These are phyloP conservation scores for Fusarium coicis DNA, from an alignment of 2,329 filamentous ascomycete species.

Conservation along the genomic window DNA sequence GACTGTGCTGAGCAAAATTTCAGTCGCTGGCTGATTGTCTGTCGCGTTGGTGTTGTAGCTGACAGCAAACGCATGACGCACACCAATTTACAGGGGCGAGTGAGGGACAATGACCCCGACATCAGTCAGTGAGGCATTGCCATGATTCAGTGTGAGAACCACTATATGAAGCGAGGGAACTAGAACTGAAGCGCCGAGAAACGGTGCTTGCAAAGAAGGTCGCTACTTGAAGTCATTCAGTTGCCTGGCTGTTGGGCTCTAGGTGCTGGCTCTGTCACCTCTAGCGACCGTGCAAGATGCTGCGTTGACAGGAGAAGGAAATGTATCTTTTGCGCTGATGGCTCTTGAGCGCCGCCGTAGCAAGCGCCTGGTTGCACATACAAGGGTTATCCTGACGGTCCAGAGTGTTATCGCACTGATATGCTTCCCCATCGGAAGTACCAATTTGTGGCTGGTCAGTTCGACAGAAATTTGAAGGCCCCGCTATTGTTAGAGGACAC, in stretches of 20 bases:
- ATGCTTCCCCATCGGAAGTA: not conserved
- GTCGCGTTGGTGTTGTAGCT: too few species aligned
- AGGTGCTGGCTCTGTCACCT: not conserved
- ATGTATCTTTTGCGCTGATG: not conserved
- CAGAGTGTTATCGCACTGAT: not conserved
- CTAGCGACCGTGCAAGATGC: not conserved
- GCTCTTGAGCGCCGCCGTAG: not conserved
- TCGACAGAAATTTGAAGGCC: not conserved
- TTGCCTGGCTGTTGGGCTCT: not conserved
- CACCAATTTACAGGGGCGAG: not conserved
- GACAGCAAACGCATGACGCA: too few species aligned
- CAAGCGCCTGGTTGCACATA: too few species aligned
- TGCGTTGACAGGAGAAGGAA: not conserved
- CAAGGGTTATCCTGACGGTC: not conserved
- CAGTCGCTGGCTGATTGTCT: too few species aligned
- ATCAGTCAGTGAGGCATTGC: not conserved
- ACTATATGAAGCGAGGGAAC: not conserved
- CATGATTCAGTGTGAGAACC: rapidly evolving
- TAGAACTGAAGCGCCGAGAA: not conserved
- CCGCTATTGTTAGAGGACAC: not conserved
- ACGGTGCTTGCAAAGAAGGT: not conserved
- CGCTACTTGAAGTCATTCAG: not conserved
- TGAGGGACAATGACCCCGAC: not conserved
- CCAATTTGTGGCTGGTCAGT: not conserved
- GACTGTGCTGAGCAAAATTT: rapidly evolving